These are phyloP conservation scores for Populus hybrid DNA, from an alignment of 441 rosid genomes.

Conservation along the genomic window DNA sequence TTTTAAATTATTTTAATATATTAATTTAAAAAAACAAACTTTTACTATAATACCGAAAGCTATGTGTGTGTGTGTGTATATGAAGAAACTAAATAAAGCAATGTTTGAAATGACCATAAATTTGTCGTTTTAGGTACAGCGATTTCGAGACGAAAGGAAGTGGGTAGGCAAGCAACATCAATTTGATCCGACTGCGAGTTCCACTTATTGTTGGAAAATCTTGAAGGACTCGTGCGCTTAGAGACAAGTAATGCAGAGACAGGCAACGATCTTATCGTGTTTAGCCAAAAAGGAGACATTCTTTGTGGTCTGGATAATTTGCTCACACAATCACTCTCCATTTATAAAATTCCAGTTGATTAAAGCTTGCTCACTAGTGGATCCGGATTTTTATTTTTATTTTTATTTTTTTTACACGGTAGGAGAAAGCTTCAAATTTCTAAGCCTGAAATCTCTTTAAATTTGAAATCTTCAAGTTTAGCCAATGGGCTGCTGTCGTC, in stretches of 20 bases:
- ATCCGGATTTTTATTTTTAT: not conserved
- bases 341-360: too few species aligned
- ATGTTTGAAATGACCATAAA: not conserved
- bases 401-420: not conserved
- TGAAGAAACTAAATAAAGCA: not conserved
- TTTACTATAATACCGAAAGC: too few species aligned
- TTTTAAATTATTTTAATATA: too few species aligned
- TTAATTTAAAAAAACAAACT: too few species aligned
- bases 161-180: not conserved
- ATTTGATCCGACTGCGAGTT: not conserved
- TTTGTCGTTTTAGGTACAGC: not conserved
- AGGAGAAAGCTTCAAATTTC: not conserved
- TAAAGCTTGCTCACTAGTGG: not conserved
- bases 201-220: not conserved
- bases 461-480: not conserved
- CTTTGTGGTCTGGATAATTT: too few species aligned
- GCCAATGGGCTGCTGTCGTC: not conserved
- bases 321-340: too few species aligned
- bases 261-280: too few species aligned
- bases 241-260: not conserved
- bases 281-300: too few species aligned
- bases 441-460: not conserved
- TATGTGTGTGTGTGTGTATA: too few species aligned
- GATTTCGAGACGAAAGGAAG: not conserved
- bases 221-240: not conserved